phyloP scores from a whole-genome alignment of 2,329 filamentous ascomycete species.

The Xylaria sp. region DNA sequence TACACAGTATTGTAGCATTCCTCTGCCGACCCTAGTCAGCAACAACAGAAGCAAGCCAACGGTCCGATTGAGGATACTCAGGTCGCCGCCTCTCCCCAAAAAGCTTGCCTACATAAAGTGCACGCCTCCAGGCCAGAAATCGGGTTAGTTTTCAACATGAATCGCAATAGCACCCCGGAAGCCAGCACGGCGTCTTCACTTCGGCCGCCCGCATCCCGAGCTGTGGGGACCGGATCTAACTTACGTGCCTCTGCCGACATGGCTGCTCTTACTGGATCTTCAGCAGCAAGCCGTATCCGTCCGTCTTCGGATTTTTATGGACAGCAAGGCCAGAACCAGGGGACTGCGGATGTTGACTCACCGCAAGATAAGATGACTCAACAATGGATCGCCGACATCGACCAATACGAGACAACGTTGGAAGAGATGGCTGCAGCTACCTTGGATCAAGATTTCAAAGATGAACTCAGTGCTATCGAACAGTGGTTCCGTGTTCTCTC shows the following conservation, averaged over 20 bases:
- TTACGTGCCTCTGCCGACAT: conserved; percentile 96
- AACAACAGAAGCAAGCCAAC: background rate
- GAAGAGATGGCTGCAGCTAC: conserved; percentile 99
- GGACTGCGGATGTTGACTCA: conserved; percentile 77
- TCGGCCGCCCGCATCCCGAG: conserved; percentile 82
- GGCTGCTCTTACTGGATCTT: conserved; percentile 77
- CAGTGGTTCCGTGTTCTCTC: conserved; percentile 99
- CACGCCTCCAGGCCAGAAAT: conserved; percentile 2
- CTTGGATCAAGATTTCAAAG: conserved; percentile 99
- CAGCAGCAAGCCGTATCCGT: conserved; percentile 82
- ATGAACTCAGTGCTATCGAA: conserved; percentile 97
- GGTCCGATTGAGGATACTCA: conserved; percentile 3
- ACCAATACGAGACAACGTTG: conserved; percentile 97
- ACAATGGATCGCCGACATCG: conserved; percentile 99
- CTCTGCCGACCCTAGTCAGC: background rate
- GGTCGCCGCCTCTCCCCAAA: background rate
- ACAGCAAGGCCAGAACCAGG: conserved; percentile 75
- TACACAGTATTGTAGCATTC: background rate
- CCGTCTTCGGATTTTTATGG: conserved; percentile 96
- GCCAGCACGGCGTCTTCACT: conserved; percentile 83
- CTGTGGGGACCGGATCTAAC: conserved; percentile 82
- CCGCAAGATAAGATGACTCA: conserved; percentile 92
- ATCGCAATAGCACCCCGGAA: conserved; percentile 98
- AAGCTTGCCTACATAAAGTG: conserved; percentile 2
- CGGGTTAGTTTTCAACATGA: conserved; percentile 54